Base-by-base conservation (phyloP, 805 yeast genomes). In the Suhomyces prunicola region DNA sequence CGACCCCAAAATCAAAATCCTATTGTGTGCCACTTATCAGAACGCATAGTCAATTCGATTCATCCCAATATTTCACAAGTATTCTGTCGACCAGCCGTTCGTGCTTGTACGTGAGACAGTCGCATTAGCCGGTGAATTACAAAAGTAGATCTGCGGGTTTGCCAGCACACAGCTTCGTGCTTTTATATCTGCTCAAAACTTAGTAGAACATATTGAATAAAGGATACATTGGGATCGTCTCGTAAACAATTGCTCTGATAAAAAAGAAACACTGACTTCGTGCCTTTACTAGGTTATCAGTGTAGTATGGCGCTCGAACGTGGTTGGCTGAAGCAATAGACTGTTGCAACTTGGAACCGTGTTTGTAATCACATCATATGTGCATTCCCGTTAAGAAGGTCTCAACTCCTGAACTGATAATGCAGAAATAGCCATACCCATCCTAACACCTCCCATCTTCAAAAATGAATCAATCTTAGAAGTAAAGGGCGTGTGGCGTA, bases 401-500 rank as follows among this genome's bases (percentile, higher is more conserved):
- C 33, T 12, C n/a, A 29, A 6, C n/a, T 29, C n/a, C 1, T 29
- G 33, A 13, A 29, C 13, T 12, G 5, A 29, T 29, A 10, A 1
- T 2, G n/a, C 33, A 10, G 33, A 10, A 12, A 29, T 12, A 29
- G n/a, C 6, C n/a, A 12, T 4, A 5, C 5, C 12, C n/a, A 29
- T 10, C 33, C 31, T 10, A 12, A 13, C 13, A 12, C 13, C 33
- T 29, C 33, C 10, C 12, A 10, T 2, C 2, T 29, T 29, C 6
- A 12, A 10, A 29, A 24, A 24, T 6, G 26, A 24, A 3, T 3
- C 3, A 19, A 19, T 19, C 19, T 19, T 19, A 19, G 7, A 24
- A 62, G 68, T 26, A 1, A 9, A 4, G 86, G 86, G 87, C 86
- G 84, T 82, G 86, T 83, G 87, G 87, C 86, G 87, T 80, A 83